A percentile compares a stretch with the other conserved stretches of the same genome.
Evolutionary conservation across 768 basidiomycete genomes (phyloP).

Genomic region (Lactifluus piperatus): DNA sequence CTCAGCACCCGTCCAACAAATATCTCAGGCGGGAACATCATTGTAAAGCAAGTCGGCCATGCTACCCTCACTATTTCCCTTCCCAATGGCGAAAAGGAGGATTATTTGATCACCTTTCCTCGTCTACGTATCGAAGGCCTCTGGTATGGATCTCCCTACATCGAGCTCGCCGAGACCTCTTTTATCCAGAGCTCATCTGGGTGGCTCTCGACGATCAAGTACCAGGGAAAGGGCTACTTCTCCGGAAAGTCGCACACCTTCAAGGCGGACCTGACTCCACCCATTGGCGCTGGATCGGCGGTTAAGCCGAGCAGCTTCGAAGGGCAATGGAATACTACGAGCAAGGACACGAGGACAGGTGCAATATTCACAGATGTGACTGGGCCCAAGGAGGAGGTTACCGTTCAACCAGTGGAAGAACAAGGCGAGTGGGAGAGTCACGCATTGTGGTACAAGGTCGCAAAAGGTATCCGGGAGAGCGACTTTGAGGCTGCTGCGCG

Average conservation of each 20-base stretch:
- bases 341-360: constrained; percentile 42
- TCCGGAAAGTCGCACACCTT: constrained; percentile 88
- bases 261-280: constrained; percentile 67
- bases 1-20: neutral
- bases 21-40: constrained; percentile 51
- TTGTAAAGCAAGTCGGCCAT: constrained; percentile 94
- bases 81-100: constrained; percentile 47
- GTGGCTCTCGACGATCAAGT: constrained; percentile 56
- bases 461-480: constrained; percentile 83
- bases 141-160: constrained; percentile 86
- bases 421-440: constrained; percentile 85
- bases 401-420: constrained; percentile 46
- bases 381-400: constrained; percentile 66
- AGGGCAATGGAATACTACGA: constrained; percentile 72
- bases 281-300: constrained; percentile 24
- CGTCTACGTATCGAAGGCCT: constrained; percentile 88
- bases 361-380: constrained; percentile 70
- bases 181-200: constrained; percentile 67
- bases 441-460: constrained; percentile 74
- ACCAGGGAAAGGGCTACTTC: constrained; percentile 96
- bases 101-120: constrained; percentile 88
- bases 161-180: constrained; percentile 78
- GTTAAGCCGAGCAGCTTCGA: constrained; percentile 43
- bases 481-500: constrained; percentile 86
- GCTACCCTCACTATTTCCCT: constrained; percentile 68